Evolutionary conservation across 2,329 filamentous ascomycete species (phyloP).

Genomic region (Setomelanomma holmii): DNA sequence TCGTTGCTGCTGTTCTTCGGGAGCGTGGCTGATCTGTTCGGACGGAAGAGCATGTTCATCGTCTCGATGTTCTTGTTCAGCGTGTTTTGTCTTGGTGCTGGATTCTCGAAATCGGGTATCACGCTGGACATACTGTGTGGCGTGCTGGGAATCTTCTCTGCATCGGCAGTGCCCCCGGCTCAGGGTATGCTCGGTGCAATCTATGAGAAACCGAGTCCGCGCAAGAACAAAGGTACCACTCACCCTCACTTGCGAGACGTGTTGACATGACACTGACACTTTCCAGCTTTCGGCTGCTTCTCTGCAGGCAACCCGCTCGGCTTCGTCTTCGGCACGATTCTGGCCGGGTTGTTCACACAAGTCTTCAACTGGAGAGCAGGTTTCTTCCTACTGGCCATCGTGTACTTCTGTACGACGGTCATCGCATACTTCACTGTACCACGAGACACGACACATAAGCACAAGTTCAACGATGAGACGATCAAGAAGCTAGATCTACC

Average conservation of each 20-base stretch:
- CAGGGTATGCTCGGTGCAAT: constrained; percentile 69
- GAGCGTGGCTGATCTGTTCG: constrained; percentile 70
- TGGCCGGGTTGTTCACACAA: constrained; percentile 67
- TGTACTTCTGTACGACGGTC: constrained; percentile 67
- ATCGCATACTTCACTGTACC: constrained; percentile 69
- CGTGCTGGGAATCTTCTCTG: constrained; percentile 69
- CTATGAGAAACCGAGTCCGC: constrained; percentile 65
- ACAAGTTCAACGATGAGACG: constrained; percentile 54
- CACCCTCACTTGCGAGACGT: neutral
- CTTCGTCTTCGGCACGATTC: constrained; percentile 65
- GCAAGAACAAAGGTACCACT: constrained; percentile 62
- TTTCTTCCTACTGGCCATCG: constrained; percentile 68
- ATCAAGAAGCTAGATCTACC: constrained; percentile 67
- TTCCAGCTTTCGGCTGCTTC: constrained; percentile 66
- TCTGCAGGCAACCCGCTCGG: constrained; percentile 64
- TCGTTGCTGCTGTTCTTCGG: constrained; percentile 72
- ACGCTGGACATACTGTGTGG: constrained; percentile 69
- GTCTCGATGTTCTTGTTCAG: constrained; percentile 66
- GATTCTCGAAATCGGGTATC: constrained; percentile 66
- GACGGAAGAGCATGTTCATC: constrained; percentile 68
- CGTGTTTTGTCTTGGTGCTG: constrained; percentile 63
- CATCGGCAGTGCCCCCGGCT: constrained; percentile 68
- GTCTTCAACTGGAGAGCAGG: constrained; percentile 69
- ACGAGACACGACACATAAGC: constrained; percentile 57
- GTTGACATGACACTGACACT: neutral